Conservation (phyloP, 176 grass and related monocot species). For the Bothriochloa decipiens region DNA sequence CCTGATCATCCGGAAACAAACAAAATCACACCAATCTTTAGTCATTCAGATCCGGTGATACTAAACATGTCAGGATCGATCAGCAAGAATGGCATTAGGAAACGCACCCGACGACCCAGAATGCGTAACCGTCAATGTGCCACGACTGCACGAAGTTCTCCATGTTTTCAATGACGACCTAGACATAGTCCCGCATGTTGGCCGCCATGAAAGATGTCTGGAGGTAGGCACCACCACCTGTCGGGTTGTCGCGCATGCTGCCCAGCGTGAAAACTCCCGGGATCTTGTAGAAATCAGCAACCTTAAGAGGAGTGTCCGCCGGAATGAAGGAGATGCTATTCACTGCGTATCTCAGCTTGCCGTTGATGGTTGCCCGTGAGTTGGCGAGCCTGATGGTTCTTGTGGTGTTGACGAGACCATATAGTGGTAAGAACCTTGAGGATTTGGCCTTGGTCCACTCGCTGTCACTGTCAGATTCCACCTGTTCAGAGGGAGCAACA, state of each 20-base stretch:
- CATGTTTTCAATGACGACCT: constrained; percentile 78
- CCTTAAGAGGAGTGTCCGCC: constrained; percentile 84
- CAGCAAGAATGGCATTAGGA: not conserved
- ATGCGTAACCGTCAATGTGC: constrained; percentile 94
- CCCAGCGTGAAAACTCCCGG: constrained; percentile 71
- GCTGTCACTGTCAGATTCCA: constrained; percentile 96
- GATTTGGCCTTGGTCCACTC: constrained; percentile 94
- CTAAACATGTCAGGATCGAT: not conserved
- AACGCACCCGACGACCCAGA: constrained; percentile 83
- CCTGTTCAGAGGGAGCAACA: constrained; percentile 43
- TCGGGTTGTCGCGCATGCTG: constrained; percentile 74
- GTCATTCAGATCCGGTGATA: not conserved
- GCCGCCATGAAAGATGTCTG: constrained; percentile 85
- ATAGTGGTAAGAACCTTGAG: constrained; percentile 98
- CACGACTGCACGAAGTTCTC: constrained; percentile 81
- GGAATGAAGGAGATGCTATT: constrained; percentile 82
- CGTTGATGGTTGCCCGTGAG: constrained; percentile 66
- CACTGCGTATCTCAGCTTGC: constrained; percentile 89
- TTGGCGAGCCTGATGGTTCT: constrained; percentile 81
- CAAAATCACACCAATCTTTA: not conserved
- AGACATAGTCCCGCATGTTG: constrained; percentile 84
- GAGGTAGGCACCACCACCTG: constrained; percentile 60
- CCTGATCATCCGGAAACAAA: constrained; percentile 41
- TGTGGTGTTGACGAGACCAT: constrained; percentile 87
- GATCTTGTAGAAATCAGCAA: constrained; percentile 95